A percentile compares a stretch with the other conserved stretches of the same genome.
phyloP scores from a whole-genome alignment of 2,329 filamentous ascomycete genomes.

The Albifimbria verrucaria region DNA sequence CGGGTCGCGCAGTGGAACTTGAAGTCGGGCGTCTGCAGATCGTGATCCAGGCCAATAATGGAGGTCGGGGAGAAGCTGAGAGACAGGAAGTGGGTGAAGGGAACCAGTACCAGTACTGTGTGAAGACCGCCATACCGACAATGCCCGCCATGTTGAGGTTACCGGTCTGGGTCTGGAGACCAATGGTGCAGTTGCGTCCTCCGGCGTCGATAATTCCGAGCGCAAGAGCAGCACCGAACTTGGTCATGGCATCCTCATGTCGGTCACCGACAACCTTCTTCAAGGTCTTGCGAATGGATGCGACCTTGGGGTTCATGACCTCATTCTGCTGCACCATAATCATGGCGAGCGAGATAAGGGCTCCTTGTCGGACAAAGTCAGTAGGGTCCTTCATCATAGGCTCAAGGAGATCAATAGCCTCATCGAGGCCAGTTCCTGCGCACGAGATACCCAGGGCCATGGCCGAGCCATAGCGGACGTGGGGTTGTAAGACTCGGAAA shows the following conservation, averaged over 20 bases:
- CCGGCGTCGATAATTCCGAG: conserved; percentile 97
- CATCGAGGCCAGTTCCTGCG: conserved; percentile 90
- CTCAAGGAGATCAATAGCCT: conserved; percentile 94
- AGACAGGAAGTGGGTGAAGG: conserved; percentile 94
- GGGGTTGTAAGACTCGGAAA: conserved; percentile 98
- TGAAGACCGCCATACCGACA: conserved; percentile 96
- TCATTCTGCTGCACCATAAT: conserved; percentile 99
- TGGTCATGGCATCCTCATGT: conserved; percentile 99
- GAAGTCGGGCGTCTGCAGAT: conserved; percentile 89
- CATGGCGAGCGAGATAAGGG: conserved; percentile 91
- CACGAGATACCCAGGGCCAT: conserved; percentile 99
- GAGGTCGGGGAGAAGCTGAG: conserved; percentile 96
- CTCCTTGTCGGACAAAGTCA: conserved; percentile 96
- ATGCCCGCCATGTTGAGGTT: conserved; percentile 99
- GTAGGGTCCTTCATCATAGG: conserved; percentile 99
- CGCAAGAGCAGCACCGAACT: conserved; percentile 92
- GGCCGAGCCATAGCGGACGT: conserved; percentile 94
- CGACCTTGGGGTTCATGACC: conserved; percentile 95
- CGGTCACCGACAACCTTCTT: conserved; percentile 92
- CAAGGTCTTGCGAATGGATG: conserved; percentile 84
- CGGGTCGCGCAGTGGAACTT: conserved; percentile 94
- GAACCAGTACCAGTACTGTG: conserved; percentile 99
- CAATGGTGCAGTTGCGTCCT: conserved; percentile 97
- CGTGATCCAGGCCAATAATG: conserved; percentile 90
- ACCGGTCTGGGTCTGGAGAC: conserved; percentile 93